Conservation (phyloP, 208 protist genomes). For the Tetramitus jugosus region DNA sequence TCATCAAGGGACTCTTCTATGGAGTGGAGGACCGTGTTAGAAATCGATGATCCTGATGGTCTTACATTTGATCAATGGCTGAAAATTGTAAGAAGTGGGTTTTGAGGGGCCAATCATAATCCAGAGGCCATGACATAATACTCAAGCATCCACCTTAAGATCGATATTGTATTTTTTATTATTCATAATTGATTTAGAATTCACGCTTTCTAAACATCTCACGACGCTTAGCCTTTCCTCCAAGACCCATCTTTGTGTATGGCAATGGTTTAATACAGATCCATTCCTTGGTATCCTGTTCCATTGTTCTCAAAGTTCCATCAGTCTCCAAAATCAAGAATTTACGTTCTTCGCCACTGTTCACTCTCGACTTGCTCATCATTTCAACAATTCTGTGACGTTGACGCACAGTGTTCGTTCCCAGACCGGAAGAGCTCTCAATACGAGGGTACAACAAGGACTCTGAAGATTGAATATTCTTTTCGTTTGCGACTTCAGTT, state of each 20-base stretch:
- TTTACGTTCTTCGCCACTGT: background rate
- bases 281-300: background rate
- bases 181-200: background rate
- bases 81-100: too few species aligned
- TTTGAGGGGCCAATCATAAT: too few species aligned
- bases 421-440: background rate
- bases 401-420: background rate
- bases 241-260: background rate
- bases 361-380: background rate
- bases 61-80: too few species aligned
- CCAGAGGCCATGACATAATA: too few species aligned
- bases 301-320: slow-evolving; percentile 2
- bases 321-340: background rate
- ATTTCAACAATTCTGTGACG: background rate
- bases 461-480: background rate
- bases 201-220: background rate
- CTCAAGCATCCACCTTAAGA: too few species aligned
- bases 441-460: background rate
- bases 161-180: too few species aligned
- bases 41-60: too few species aligned
- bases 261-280: background rate
- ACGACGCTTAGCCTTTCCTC: background rate
- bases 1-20: too few species aligned
- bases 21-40: too few species aligned
- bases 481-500: background rate